A percentile compares a stretch with the other conserved stretches of the same genome.
phyloP scores from a whole-genome alignment of 2,329 filamentous ascomycete species.

The Gnomoniopsis smithogilvyi region DNA sequence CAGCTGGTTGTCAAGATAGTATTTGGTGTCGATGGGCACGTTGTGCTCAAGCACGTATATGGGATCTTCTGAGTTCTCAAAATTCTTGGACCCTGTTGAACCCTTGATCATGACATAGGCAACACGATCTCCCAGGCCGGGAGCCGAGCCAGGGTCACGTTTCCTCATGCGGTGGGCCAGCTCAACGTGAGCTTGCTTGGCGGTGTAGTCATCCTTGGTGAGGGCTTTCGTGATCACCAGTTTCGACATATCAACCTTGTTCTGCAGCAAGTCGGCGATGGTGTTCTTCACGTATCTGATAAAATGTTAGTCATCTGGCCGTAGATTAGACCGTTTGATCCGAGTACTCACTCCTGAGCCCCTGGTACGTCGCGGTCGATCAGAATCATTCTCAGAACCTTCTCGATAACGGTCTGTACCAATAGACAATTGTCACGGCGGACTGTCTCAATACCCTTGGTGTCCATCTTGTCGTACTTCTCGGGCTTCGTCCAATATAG shows the following conservation, averaged over 20 bases:
- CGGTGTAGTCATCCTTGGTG: slow-evolving; percentile 83
- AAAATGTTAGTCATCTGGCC: slow-evolving; percentile 23
- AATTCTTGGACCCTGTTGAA: slow-evolving; percentile 85
- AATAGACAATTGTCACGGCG: slow-evolving; percentile 93
- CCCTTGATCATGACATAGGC: slow-evolving; percentile 98
- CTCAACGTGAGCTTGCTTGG: slow-evolving; percentile 94
- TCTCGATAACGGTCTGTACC: slow-evolving; percentile 97
- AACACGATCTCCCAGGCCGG: slow-evolving; percentile 88
- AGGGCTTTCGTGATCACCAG: slow-evolving; percentile 98
- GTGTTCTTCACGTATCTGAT: slow-evolving; percentile 90
- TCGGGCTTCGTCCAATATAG: slow-evolving; percentile 93
- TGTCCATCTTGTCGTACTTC: slow-evolving; percentile 99
- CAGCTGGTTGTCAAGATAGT: slow-evolving; percentile 97
- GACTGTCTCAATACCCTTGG: slow-evolving; percentile 98
- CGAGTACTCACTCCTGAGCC: slow-evolving; percentile 77
- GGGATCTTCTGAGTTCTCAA: slow-evolving; percentile 94
- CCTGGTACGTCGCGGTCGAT: slow-evolving; percentile 89
- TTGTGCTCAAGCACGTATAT: slow-evolving; percentile 98
- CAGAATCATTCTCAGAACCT: slow-evolving; percentile 89
- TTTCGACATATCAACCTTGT: slow-evolving; percentile 98
- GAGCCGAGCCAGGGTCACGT: slow-evolving; percentile 90
- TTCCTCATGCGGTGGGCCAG: slow-evolving; percentile 96
- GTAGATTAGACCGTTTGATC: background rate
- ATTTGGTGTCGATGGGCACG: slow-evolving; percentile 94
- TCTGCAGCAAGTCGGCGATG: slow-evolving; percentile 91